These are phyloP conservation scores for Moelleriella libera DNA, from an alignment of 2,329 filamentous ascomycete species.

Conservation along the genomic window DNA sequence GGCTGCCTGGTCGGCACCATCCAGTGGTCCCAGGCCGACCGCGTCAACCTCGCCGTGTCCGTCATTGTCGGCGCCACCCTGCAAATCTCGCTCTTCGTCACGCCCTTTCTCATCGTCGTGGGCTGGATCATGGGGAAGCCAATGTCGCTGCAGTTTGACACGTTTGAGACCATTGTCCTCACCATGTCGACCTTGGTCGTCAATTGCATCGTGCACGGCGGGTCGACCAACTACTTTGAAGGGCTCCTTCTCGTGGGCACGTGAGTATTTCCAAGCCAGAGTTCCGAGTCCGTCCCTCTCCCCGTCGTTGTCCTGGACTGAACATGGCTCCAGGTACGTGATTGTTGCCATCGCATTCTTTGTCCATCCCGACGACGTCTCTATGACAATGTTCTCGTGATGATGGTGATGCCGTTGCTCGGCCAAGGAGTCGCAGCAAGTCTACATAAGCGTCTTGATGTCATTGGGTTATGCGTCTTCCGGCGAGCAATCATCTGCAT, in stretches of 20 bases:
- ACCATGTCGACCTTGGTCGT: constrained; percentile 8
- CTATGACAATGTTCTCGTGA: neutral
- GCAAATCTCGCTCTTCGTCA: constrained; percentile 8
- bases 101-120: constrained; percentile 7
- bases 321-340: constrained; percentile 2
- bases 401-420: neutral
- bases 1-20: constrained; percentile 7
- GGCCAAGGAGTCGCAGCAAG: too few relatives aligned
- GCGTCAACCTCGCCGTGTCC: constrained; percentile 7
- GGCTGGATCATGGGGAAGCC: constrained; percentile 5
- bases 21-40: constrained; percentile 7
- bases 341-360: constrained; percentile 7
- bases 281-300: neutral
- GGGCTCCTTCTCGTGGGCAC: constrained; percentile 6
- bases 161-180: constrained; percentile 7
- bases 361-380: constrained; percentile 5
- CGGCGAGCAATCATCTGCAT: too few relatives aligned
- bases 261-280: constrained; percentile 2
- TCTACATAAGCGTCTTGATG: too few relatives aligned
- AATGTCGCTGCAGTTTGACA: constrained; percentile 9
- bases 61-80: constrained; percentile 8
- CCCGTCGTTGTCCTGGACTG: neutral
- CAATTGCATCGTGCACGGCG: constrained; percentile 7
- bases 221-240: constrained; percentile 8
- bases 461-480: too few relatives aligned